Evolutionary conservation across 352 stramenopile species (phyloP).

Genomic region (Pythium sukuiense): DNA sequence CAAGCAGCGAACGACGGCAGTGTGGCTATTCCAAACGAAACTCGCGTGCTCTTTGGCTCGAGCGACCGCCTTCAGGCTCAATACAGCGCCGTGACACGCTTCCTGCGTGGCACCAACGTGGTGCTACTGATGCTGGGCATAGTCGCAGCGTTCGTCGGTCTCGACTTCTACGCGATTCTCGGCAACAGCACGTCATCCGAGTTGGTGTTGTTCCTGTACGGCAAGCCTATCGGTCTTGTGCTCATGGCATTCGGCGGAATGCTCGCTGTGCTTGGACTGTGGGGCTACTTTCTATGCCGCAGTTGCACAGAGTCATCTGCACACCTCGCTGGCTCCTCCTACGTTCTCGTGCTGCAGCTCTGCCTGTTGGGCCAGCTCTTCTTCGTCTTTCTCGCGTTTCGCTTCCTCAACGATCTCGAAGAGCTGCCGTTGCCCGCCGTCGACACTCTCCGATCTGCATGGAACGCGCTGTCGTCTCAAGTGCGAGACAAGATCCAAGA

Average conservation of each 20-base stretch:
- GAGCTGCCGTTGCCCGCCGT: conserved; percentile 13
- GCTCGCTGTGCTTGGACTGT: conserved; percentile 12
- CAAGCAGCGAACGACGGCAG: not conserved
- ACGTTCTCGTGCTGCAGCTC: conserved; percentile 15
- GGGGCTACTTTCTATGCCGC: conserved; percentile 11
- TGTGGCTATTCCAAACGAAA: conserved; percentile 19
- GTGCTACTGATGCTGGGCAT: conserved; percentile 26
- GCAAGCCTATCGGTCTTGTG: conserved; percentile 29
- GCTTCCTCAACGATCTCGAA: conserved; percentile 27
- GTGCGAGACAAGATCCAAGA: conserved; percentile 31
- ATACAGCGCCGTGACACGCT: conserved; percentile 33
- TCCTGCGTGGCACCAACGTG: conserved; percentile 39
- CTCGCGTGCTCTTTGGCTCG: conserved; percentile 46
- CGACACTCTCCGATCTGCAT: conserved; percentile 15
- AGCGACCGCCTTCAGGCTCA: conserved; percentile 33
- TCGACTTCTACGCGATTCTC: conserved; percentile 38
- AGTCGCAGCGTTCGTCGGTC: conserved; percentile 23
- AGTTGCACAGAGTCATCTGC: conserved; percentile 6
- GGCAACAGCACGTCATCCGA: conserved; percentile 32
- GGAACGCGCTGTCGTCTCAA: conserved; percentile 13
- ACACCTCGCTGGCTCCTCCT: conserved; percentile 12
- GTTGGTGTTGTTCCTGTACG: conserved; percentile 35
- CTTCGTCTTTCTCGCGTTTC: conserved; percentile 26
- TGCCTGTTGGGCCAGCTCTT: conserved; percentile 20
- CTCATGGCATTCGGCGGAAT: conserved; percentile 23